These are phyloP conservation scores for Nemania sp. DNA, from an alignment of 2,329 filamentous ascomycete species.

Conservation along the genomic window DNA sequence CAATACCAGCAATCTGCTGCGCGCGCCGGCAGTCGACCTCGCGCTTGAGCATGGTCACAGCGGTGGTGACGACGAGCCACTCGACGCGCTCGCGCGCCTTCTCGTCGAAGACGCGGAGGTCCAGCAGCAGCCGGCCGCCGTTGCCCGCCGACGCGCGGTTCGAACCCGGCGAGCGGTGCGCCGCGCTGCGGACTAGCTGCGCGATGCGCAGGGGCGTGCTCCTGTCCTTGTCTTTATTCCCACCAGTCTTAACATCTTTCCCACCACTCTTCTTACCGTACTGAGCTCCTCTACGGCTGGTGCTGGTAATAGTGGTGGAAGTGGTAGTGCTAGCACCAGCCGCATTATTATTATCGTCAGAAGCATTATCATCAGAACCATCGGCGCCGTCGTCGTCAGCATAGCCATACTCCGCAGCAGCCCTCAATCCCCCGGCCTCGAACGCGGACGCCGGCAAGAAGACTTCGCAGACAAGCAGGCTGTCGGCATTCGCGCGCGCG, in stretches of 20 bases:
- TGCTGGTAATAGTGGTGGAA: too few species aligned
- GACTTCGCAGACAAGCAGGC: conserved; percentile 55
- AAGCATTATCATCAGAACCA: too few species aligned
- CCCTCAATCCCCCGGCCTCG: too few species aligned
- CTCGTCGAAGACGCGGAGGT: conserved; percentile 43
- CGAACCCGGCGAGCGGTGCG: conserved; percentile 46
- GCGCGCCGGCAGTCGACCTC: conserved; percentile 62
- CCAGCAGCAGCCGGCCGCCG: conserved; percentile 52
- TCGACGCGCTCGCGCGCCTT: conserved; percentile 46
- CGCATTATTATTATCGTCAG: too few species aligned
- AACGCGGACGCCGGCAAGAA: neutral
- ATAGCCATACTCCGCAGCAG: too few species aligned
- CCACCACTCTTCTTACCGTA: neutral
- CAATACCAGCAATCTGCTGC: conserved; percentile 54
- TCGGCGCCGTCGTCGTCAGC: neutral
- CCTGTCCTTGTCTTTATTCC: conserved; percentile 24
- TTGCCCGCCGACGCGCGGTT: conserved; percentile 49
- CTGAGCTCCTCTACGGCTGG: neutral
- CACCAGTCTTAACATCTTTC: too few species aligned
- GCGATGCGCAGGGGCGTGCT: conserved; percentile 42
- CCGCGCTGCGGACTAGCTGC: conserved; percentile 47
- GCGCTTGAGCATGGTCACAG: conserved; percentile 65
- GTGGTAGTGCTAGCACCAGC: too few species aligned
- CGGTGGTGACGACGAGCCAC: conserved; percentile 58
- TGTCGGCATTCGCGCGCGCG: conserved; percentile 36